These are phyloP conservation scores for Thelonectria discophora DNA, from an alignment of 2,329 filamentous ascomycete genomes.

Conservation along the genomic window DNA sequence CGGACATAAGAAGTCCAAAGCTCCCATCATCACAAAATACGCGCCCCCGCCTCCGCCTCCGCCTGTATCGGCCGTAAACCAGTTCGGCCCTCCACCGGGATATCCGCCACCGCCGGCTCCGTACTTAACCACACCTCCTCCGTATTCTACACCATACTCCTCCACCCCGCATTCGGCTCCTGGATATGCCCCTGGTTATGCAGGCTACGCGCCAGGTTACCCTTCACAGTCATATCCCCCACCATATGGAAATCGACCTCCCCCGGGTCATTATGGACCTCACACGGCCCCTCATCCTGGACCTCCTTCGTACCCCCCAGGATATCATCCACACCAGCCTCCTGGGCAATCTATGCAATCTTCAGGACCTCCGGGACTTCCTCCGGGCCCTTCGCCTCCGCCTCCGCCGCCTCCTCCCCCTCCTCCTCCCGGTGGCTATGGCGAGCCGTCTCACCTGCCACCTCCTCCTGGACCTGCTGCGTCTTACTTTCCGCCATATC, in stretches of 20 bases:
- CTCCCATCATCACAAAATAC: conserved; percentile 50
- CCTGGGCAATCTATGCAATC: conserved; percentile 18
- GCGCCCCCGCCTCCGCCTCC: conserved; percentile 42
- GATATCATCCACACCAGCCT: conserved; percentile 28
- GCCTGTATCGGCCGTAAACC: conserved; percentile 24
- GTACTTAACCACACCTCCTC: conserved; percentile 38
- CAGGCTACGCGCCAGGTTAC: conserved; percentile 40
- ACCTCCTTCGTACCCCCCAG: conserved; percentile 11
- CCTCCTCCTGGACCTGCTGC: conserved; percentile 23
- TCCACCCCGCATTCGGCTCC: conserved; percentile 35
- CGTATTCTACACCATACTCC: conserved; percentile 37
- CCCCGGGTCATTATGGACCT: conserved; percentile 34
- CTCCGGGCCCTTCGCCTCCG: conserved; percentile 20
- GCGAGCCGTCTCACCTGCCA: conserved; percentile 25
- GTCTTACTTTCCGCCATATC: conserved; percentile 37
- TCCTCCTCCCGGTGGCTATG: conserved; percentile 4
- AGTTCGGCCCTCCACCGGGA: conserved; percentile 39
- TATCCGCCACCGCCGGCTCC: conserved; percentile 38
- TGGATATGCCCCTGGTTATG: conserved; percentile 41
- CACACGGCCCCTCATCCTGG: too few relatives aligned
- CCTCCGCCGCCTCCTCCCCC: conserved; percentile 19
- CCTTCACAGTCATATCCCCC: conserved; percentile 39
- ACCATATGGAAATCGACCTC: conserved; percentile 34
- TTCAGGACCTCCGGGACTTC: conserved; percentile 22
- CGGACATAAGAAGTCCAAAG: conserved; percentile 46